Base-by-base conservation (phyloP, 306 rosid species). In the Pyrus communis region DNA sequence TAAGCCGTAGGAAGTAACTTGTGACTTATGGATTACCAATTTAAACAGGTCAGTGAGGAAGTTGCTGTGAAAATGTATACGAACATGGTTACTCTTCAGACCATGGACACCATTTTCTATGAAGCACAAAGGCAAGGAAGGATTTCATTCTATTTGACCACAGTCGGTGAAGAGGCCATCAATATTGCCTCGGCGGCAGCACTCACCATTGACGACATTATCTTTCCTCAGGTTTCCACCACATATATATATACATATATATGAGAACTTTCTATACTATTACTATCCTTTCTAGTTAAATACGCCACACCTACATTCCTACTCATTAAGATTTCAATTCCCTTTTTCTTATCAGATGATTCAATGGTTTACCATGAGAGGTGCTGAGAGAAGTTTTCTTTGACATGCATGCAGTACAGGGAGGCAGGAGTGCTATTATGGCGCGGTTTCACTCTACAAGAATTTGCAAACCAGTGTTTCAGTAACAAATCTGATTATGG, bases 91-190 rank as follows among this genome's bases (percentile, higher is more conserved):
- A 84, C 92, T 7, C 96, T 91, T 35, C 98, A 89, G 80, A 86
- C 84, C n/a, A 91, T 93, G 98, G 98, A 93, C 82, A 88, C 83
- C 62, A 83, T 93, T 75, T 90, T 91, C 86, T 91, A 91, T 73
- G 98, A 91, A 85, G 93, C 91, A 33, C 98, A 93, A 83, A 88
- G 98, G 81, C 98, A 93, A 84, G 98, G 98, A 12, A 90, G 98
- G 76, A 87, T 93, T 58, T 93, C 97, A 3, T 93, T 93, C 73
- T 93, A 91, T 79, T n/a, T 85, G 76, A 91, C 97, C 9, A 70
- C 97, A 33, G 64, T 18, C 17, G 98, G 97, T 69, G 97, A 93
- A 86, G 98, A 93, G 84, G 96, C 97, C 73, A 82, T 88, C 74
- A 93, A 90, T 73, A 71, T 93, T 81, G 93, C 98, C 69, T 87